A percentile compares a stretch with the other conserved stretches of the same genome.
These are phyloP conservation scores for Podila horticola DNA, from an alignment of 192 early-diverging fungal species.

Conservation along the genomic window DNA sequence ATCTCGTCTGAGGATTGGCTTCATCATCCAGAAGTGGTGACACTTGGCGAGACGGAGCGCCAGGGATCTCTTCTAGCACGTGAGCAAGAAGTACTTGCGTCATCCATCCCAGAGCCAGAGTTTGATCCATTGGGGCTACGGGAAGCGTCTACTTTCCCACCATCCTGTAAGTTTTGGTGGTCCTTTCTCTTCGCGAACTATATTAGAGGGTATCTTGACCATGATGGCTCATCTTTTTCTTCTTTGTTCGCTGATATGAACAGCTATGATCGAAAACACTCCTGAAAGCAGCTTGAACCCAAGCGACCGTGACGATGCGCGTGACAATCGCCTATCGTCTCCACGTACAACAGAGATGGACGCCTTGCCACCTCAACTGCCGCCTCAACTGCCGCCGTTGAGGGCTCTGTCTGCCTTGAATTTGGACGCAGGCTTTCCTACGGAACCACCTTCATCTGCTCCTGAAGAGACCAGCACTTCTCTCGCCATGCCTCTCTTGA, in stretches of 20 bases:
- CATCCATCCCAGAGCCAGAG: not conserved
- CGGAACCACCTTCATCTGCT: too few relatives aligned
- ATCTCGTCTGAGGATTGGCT: slow-evolving; percentile 45
- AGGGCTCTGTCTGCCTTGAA: too few relatives aligned
- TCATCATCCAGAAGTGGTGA: slow-evolving; percentile 29
- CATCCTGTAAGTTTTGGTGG: not conserved
- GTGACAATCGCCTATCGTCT: not conserved
- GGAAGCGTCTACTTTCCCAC: not conserved
- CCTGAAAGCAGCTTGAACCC: slow-evolving; percentile 3
- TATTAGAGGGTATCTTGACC: not conserved
- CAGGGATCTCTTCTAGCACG: not conserved
- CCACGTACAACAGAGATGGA: not conserved
- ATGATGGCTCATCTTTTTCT: not conserved
- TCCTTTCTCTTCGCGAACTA: not conserved
- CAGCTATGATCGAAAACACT: not conserved
- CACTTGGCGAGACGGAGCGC: not conserved
- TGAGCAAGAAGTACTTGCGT: too few relatives aligned
- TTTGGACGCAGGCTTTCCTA: too few relatives aligned
- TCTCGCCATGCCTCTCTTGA: too few relatives aligned
- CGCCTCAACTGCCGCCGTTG: too few relatives aligned
- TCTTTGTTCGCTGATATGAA: not conserved
- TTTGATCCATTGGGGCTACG: not conserved
- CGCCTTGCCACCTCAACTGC: too few relatives aligned
- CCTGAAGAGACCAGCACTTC: too few relatives aligned
- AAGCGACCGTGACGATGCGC: too few relatives aligned